Evolutionary conservation across 2,329 filamentous ascomycete genomes (phyloP), one percentile per base, ranked within the genome.

Genomic region (Rhinocladiella similis): DNA sequence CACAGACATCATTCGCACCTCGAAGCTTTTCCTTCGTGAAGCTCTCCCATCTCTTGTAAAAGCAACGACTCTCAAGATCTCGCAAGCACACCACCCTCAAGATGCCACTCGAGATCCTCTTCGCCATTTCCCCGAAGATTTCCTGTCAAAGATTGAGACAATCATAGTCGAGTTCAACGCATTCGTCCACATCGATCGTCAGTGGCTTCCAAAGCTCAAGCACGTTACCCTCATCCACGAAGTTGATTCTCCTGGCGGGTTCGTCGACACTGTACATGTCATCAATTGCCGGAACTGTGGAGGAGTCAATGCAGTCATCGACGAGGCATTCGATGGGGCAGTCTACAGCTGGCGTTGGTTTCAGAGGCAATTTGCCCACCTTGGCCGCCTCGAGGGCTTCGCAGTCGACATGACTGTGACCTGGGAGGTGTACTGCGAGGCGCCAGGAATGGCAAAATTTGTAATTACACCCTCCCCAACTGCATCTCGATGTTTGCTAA

Each of bases 261-360:
- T 48, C 43, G 33, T 18, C 20, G 27, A 27, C 27, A 18, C 27
- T 47, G 29, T 41, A 20, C n/a, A 22, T 5, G 18, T 18, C 27
- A 36, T 47, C 29, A 47, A 38, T 10, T n/a, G 18, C n/a, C 3
- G 16, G 38, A 41, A 41, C 18, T 41, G 36, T 38, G 29, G 35
- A 25, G 12, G 33, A 38, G 20, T 50, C 16, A 18, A 9, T 13
- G 18, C 13, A 29, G 16, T 42, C 6, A 6, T 49, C n/a, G 16
- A 48, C 19, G 27, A 19, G 10, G 6, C 35, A 6, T 46, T 46
- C n/a, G 20, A 25, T 4, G 43, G 25, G 38, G 14, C n/a, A n/a
- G 43, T 46, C n/a, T n/a, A 25, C 14, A 47, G 41, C 20, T 54
- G 52, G 52, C 19, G 39, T 12, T 54, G 52, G 52, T 25, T 48